Evolutionary conservation across 441 rosid species (phyloP).

Genomic region (Erysimum pusillum): DNA sequence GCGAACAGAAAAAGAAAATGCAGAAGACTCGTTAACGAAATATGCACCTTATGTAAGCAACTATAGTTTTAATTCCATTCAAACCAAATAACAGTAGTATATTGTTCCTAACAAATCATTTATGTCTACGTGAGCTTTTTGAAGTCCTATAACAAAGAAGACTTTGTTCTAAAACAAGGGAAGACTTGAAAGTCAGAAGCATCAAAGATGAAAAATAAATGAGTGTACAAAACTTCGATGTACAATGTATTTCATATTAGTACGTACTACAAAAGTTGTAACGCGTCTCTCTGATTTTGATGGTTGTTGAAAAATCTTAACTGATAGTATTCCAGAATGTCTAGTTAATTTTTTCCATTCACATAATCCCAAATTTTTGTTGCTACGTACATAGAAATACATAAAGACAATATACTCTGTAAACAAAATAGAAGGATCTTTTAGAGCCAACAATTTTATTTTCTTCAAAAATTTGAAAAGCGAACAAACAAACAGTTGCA

Average conservation of each 20-base stretch:
- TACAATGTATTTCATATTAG: neutral
- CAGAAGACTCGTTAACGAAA: neutral
- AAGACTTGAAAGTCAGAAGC: conserved; percentile 9
- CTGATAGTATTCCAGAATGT: neutral
- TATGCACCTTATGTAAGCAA: neutral
- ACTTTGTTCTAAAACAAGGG: neutral
- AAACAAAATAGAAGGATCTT: neutral
- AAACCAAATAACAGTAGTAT: neutral
- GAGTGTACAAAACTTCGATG: neutral
- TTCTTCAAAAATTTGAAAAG: neutral
- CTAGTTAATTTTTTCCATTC: neutral
- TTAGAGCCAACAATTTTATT: neutral
- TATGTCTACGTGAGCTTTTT: neutral
- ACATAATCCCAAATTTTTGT: neutral
- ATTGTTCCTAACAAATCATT: neutral
- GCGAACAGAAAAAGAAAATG: neutral
- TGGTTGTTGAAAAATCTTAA: neutral
- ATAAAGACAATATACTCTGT: too few species aligned
- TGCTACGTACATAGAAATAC: neutral
- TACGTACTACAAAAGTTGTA: neutral
- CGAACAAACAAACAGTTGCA: neutral
- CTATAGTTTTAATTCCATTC: neutral
- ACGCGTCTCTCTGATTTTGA: conserved; percentile 14
- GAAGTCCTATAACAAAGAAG: neutral
- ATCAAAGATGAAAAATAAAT: neutral